Evolutionary conservation across 805 yeast species (phyloP), one percentile per base, ranked within the genome.

Genomic region (Yarrowia sp.): DNA sequence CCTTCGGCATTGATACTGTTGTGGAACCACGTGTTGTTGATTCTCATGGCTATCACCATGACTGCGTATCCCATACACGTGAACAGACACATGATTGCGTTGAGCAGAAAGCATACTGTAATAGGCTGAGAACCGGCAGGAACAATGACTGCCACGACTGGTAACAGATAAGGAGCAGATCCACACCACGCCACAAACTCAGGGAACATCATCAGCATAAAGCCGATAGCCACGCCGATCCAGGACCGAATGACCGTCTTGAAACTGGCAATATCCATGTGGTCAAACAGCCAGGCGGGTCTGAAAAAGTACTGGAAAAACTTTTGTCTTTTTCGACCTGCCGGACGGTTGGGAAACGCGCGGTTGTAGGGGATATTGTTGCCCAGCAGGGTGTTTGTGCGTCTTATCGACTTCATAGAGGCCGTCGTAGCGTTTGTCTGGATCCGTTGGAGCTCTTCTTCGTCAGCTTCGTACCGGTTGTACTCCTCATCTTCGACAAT

Each of bases 1-100:
- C 40, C 67, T 32, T 48, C 67, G 8, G 46, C 9, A 14, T 19
- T 63, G 40, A 63, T 63, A n/a, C 48, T 38, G 46, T 63, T 63
- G 56, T 63, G 67, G 48, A 63, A 63, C 43, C 48, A 63, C 1
- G 45, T 48, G 56, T 63, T 63, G 56, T 63, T 63, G 46, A 63
- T 63, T 2, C 48, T 22, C 67, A 63, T 63, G 19, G 67, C 67
- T 3, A 63, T 48, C 3, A 48, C 46, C 67, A 48, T 49, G 22
- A 63, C 67, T 7, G 48, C 56, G 16, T 16, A 46, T 11, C 67
- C 67, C 56, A 63, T 22, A 3, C 45, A 35, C 4, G 48, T 48
- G 32, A 63, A 63, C 15, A 63, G 46, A 52, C 52, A 43, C 67
- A 63, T 63, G 56, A 63, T 48, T n/a, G 41, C 15, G 48, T 63